These are phyloP conservation scores for Cyberlindnera xylosilytica DNA, from an alignment of 805 yeast species.

Conservation along the genomic window DNA sequence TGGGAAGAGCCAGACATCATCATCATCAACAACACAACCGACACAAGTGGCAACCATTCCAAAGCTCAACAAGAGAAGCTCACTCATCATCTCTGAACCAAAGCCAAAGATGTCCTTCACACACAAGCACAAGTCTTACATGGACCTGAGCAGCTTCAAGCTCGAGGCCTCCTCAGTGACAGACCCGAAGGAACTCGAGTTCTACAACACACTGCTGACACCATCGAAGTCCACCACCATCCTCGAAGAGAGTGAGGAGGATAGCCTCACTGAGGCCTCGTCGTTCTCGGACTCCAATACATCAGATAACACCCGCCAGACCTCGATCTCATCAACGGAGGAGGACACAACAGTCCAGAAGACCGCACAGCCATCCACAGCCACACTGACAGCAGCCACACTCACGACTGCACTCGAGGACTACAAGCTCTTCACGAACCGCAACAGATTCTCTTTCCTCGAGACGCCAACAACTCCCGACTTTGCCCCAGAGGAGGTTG, in stretches of 20 bases:
- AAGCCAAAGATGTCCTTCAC: not conserved
- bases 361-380: not conserved
- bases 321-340: not conserved
- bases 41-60: too few species aligned
- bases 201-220: conserved; percentile 14
- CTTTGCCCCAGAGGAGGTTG: not conserved
- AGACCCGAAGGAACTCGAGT: conserved; percentile 25
- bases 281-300: not conserved
- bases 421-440: conserved; percentile 21
- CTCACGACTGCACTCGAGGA: conserved; percentile 21
- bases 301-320: not conserved
- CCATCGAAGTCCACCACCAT: conserved; percentile 1
- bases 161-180: conserved; percentile 9
- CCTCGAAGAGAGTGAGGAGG: conserved; percentile 7
- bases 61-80: conserved; percentile 6
- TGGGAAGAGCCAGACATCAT: not conserved
- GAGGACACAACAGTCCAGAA: not conserved
- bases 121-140: conserved; percentile 16
- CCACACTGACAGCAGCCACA: not conserved
- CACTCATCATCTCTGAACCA: conserved; percentile 2
- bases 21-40: not conserved
- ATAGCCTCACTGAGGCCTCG: not conserved
- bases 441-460: not conserved
- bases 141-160: conserved; percentile 10
- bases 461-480: conserved; percentile 4